Conservation (phyloP, 257 asterid genomes). For the Salvia rosmarinus region DNA sequence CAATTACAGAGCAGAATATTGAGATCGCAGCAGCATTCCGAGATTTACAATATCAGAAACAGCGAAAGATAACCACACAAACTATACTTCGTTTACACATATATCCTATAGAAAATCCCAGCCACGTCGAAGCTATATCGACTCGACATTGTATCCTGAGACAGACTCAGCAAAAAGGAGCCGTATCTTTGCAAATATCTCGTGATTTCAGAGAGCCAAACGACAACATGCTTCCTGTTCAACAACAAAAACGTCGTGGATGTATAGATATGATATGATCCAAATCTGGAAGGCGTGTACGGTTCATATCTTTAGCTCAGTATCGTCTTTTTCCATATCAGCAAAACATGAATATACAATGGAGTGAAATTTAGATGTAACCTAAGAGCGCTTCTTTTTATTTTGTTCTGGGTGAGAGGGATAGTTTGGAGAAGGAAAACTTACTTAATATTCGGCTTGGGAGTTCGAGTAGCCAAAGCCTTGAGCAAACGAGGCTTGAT, state of each 20-base stretch:
- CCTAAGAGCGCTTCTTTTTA: not conserved
- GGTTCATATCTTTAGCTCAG: not conserved
- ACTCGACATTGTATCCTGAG: conserved; percentile 3
- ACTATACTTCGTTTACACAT: conserved; percentile 22
- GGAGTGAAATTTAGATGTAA: no score
- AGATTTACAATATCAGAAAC: conserved; percentile 33
- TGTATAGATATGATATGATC: not conserved
- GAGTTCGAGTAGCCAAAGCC: conserved; percentile 58
- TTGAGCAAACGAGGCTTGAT: conserved; percentile 57
- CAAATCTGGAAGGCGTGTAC: not conserved
- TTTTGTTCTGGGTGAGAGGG: not conserved
- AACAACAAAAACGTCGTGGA: not conserved
- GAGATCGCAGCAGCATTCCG: not conserved
- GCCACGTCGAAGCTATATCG: conserved; percentile 13
- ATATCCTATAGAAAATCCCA: not conserved
- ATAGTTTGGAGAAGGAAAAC: conserved; percentile 20
- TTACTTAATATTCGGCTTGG: conserved; percentile 53
- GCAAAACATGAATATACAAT: conserved; percentile 18
- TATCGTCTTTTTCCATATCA: not conserved
- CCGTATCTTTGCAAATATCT: not conserved
- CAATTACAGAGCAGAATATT: conserved; percentile 19
- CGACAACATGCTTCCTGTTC: conserved; percentile 23
- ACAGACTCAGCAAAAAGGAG: conserved; percentile 23
- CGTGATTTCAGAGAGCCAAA: not conserved
- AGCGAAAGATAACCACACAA: conserved; percentile 13